Percentiles rank a stretch among this genome's conserved stretches.
Evolutionary conservation across 306 rosid species (phyloP).

Genomic region (Heteromeles arbutifolia): DNA sequence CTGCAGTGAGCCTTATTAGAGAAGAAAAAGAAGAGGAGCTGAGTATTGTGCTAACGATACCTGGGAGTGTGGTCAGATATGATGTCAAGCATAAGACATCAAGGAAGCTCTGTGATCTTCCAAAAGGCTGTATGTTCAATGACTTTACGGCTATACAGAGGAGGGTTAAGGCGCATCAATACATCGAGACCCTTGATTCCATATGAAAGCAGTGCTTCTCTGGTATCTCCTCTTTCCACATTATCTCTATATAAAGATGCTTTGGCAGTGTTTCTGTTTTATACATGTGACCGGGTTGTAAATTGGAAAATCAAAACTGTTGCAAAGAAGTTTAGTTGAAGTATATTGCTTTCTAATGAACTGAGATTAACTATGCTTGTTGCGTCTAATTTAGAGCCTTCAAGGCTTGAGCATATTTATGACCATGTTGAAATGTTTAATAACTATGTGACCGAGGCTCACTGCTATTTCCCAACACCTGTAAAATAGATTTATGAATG

Average conservation of each 20-base stretch:
- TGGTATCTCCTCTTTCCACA: background rate
- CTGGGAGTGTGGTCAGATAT: constrained; percentile 17
- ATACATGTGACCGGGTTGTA: background rate
- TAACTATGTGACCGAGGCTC: no score
- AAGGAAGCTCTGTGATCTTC: background rate
- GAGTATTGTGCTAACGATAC: constrained; percentile 15
- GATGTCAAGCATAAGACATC: constrained; percentile 1
- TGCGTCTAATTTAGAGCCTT: background rate
- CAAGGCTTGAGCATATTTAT: background rate
- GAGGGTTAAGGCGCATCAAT: constrained; percentile 14
- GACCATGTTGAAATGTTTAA: background rate
- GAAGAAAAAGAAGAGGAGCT: constrained; percentile 16
- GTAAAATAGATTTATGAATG: no score
- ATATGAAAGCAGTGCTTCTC: constrained; percentile 1
- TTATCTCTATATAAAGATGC: background rate
- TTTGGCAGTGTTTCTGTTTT: background rate
- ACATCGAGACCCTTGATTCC: constrained; percentile 19
- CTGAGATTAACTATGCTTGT: background rate
- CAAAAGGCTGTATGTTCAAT: background rate
- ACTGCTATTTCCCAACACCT: no score
- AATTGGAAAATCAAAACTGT: background rate
- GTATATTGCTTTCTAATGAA: background rate
- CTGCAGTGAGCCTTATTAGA: background rate
- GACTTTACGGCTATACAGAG: background rate
- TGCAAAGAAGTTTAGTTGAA: background rate